Evolutionary conservation across 805 yeast genomes (phyloP), one percentile per base, ranked within the genome.

Genomic region (Pichia kluyveri): DNA sequence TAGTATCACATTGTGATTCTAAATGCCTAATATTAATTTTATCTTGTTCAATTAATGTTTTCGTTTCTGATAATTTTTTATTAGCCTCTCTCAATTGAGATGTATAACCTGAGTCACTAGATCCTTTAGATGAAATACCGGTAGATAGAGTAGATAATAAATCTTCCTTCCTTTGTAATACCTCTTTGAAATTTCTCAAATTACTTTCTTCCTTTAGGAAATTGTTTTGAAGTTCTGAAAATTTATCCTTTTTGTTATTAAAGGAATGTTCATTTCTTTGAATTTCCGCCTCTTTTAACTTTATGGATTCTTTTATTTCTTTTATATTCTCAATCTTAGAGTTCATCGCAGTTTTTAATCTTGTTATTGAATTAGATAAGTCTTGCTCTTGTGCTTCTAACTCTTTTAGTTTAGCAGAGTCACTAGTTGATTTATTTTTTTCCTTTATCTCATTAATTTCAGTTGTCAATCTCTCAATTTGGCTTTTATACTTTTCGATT

Each of bases 71-170:
- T 8, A 82, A 61, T 38, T 69, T 71, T 26, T 73, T 73, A 55
- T 82, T 83, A 9, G 79, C 80, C 42, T 77, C 80, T 49, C 77
- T 77, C 40, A 89, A 65, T 56, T 88, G 96, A 2, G 82, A 74
- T 52, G 73, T 68, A 63, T 86, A 90, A 9, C 96, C 96, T 34
- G 85, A 82, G 56, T 82, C 83, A 0, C 82, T 69, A 0, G 81
- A 73, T 47, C 95, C 96, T 50, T 78, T 81, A 0, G 95, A 78
- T 0, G 96, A 85, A n/a, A 90, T 81, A 57, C 97, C 96, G 0
- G 96, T 87, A 0, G 89, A 80, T 39, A 90, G 70, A 0, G 95
- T 82, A 0, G 93, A 84, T 10, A 87, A 66, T 11, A 90, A 70
- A 52, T 90, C 96, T 56, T 86, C 91, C 55, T 85, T 86, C 50